Evolutionary conservation across 306 rosid species (phyloP).

Genomic region (Casuarina equisetifolia): DNA sequence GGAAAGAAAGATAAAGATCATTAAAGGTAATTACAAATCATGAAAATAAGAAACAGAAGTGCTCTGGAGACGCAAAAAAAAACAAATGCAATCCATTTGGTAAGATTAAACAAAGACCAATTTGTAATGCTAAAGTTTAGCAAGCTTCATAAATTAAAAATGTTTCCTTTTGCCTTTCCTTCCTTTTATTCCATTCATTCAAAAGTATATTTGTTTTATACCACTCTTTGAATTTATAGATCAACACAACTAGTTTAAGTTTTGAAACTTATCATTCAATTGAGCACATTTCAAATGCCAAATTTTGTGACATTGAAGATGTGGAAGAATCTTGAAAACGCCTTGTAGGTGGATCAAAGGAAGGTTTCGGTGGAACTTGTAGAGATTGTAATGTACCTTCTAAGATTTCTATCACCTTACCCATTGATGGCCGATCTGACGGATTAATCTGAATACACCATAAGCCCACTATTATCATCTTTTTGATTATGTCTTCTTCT

Average conservation of each 20-base stretch:
- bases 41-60: no score
- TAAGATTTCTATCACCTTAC: constrained; percentile 23
- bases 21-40: no score
- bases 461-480: constrained; percentile 18
- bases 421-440: constrained; percentile 22
- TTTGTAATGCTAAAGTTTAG: no score
- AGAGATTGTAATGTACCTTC: constrained; percentile 16
- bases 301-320: not conserved
- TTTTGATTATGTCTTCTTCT: constrained; percentile 9
- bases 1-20: no score
- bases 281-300: no score
- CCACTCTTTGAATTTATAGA: not conserved
- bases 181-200: no score
- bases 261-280: not conserved
- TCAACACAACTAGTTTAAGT: no score
- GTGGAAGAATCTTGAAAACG: not conserved
- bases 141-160: no score
- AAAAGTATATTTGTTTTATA: no score
- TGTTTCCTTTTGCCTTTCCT: not conserved
- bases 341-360: not conserved
- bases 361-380: constrained; percentile 14
- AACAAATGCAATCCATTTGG: no score
- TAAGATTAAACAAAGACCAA: no score
- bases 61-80: no score
- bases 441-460: constrained; percentile 24